These are phyloP conservation scores for Pythium aristosporum DNA, from an alignment of 352 stramenopile species.

Conservation along the genomic window DNA sequence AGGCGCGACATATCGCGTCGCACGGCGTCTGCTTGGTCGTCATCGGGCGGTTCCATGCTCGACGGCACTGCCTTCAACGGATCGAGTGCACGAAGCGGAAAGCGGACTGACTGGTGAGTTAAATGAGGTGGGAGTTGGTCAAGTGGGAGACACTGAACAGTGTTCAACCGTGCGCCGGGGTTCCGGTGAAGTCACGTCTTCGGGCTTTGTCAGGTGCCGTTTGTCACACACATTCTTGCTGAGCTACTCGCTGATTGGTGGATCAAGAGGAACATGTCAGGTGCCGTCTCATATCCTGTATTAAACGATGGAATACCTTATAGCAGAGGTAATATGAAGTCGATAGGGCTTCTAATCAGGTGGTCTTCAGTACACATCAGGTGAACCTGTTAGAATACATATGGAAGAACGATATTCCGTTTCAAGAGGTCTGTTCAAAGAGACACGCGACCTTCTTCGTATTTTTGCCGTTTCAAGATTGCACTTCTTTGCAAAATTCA, in stretches of 20 bases:
- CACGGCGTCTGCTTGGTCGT: neutral
- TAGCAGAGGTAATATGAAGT: neutral
- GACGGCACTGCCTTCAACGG: neutral
- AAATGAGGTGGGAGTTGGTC: too few species aligned
- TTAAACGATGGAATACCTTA: neutral
- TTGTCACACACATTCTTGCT: conserved; percentile 1
- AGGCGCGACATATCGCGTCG: conserved; percentile 18
- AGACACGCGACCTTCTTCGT: conserved; percentile 12
- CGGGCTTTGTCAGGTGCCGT: neutral
- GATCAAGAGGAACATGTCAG: neutral
- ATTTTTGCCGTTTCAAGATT: conserved; percentile 27
- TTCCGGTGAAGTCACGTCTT: too few species aligned
- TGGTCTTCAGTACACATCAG: too few species aligned
- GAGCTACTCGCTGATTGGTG: conserved; percentile 21
- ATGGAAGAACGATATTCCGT: neutral
- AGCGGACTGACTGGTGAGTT: too few species aligned
- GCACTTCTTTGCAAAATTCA: conserved; percentile 27
- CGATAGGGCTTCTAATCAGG: neutral
- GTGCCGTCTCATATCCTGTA: conserved; percentile 3
- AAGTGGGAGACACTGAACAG: too few species aligned
- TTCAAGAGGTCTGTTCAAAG: conserved; percentile 7
- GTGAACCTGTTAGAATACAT: neutral
- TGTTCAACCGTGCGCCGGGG: too few species aligned
- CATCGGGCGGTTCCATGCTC: neutral
- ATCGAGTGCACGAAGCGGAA: neutral